Conservation (phyloP, 176 grass and related monocot genomes). For the Themeda triandra region DNA sequence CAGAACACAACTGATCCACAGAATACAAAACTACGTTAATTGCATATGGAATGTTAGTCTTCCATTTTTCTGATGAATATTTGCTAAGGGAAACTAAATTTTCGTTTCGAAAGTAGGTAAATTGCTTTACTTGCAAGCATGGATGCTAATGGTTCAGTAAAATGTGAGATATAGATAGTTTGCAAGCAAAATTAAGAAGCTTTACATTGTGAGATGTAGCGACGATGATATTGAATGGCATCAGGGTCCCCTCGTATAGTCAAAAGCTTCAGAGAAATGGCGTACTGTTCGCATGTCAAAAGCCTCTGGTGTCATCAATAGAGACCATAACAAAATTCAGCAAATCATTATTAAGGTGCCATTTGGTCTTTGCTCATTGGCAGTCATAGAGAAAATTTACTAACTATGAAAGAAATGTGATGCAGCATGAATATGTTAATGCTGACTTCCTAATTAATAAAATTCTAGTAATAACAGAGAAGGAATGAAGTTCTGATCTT, state of each 20-base stretch:
- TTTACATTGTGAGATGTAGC: constrained; percentile 66
- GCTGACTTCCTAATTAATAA: too few species aligned
- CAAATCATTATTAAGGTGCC: not conserved
- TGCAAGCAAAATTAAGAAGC: constrained; percentile 4
- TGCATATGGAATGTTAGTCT: not conserved
- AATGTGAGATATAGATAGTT: not conserved
- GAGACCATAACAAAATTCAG: not conserved
- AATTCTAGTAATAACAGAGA: too few species aligned
- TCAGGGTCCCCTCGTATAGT: constrained; percentile 36
- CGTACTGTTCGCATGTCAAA: constrained; percentile 78
- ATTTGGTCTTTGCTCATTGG: not conserved
- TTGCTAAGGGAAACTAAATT: not conserved
- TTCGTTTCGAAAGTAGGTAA: not conserved
- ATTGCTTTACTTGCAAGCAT: not conserved
- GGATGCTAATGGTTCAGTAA: not conserved
- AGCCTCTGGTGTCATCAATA: constrained; percentile 65
- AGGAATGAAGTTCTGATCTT: too few species aligned
- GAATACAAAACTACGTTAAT: not conserved
- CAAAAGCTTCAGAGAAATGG: constrained; percentile 37
- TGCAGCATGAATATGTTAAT: too few species aligned
- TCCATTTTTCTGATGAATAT: not conserved
- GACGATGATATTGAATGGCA: constrained; percentile 48
- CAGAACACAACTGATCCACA: not conserved
- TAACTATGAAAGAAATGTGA: too few species aligned
- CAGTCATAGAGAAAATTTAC: too few species aligned